Conservation (phyloP, 495 filamentous ascomycete species). For the Aspergillus affinis region DNA sequence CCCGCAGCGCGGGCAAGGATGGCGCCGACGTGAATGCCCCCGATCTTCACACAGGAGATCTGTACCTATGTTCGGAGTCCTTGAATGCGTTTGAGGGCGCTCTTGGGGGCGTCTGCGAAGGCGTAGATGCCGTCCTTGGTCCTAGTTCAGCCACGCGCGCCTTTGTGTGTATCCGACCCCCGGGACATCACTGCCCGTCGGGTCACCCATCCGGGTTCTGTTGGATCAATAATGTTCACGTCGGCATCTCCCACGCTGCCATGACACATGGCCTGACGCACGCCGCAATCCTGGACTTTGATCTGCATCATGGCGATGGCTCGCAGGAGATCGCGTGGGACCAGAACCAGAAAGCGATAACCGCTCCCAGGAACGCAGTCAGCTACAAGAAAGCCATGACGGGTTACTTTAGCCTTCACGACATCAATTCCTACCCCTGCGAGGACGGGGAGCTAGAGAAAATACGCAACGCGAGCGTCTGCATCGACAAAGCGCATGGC, state of each 20-base stretch:
- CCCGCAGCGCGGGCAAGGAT: slow-evolving; percentile 44
- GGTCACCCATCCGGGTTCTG: slow-evolving; percentile 90
- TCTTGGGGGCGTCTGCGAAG: slow-evolving; percentile 85
- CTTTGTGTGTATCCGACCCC: slow-evolving; percentile 82
- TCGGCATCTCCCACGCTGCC: slow-evolving; percentile 88
- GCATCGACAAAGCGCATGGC: slow-evolving; percentile 86
- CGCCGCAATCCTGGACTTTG: slow-evolving; percentile 95
- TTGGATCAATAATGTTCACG: slow-evolving; percentile 98
- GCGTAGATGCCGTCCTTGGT: slow-evolving; percentile 81
- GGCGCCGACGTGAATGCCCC: slow-evolving; percentile 41
- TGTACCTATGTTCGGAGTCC: slow-evolving; percentile 86
- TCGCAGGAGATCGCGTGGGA: slow-evolving; percentile 90
- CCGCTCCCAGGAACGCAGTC: slow-evolving; percentile 61
- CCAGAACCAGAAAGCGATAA: slow-evolving; percentile 65
- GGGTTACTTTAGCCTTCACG: slow-evolving; percentile 94
- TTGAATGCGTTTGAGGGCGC: slow-evolving; percentile 85
- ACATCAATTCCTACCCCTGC: slow-evolving; percentile 97
- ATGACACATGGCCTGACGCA: slow-evolving; percentile 83
- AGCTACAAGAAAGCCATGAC: slow-evolving; percentile 78
- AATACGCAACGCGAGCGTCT: slow-evolving; percentile 85
- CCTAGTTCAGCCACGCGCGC: slow-evolving; percentile 58
- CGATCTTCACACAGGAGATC: slow-evolving; percentile 75
- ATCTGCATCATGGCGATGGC: slow-evolving; percentile 94
- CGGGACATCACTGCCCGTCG: slow-evolving; percentile 92
- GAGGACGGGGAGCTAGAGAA: slow-evolving; percentile 87